Conservation (phyloP, 148 eudicot genomes). For the Polygonum maritimum region DNA sequence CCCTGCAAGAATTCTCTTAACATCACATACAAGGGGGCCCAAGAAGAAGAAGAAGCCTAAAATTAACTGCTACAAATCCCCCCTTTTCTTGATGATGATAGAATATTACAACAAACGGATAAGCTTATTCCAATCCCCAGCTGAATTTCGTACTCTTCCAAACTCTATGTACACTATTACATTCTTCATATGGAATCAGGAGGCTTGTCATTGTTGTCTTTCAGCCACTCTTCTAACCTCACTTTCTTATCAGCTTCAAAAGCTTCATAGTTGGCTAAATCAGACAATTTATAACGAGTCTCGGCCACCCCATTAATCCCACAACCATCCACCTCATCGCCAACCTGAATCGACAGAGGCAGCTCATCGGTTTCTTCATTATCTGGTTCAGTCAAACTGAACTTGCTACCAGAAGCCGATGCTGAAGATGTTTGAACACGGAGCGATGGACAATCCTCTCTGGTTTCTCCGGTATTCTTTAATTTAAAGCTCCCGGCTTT, state of each 20-base stretch:
- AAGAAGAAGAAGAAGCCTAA: not conserved
- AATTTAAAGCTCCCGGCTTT: conserved; percentile 25
- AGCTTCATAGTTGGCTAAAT: not conserved
- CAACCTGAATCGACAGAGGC: conserved; percentile 32
- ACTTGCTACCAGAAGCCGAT: not conserved
- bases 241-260: conserved; percentile 6
- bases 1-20: not conserved
- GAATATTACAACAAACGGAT: conserved; percentile 6
- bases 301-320: conserved; percentile 3
- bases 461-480: not conserved
- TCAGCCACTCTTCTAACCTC: conserved; percentile 13
- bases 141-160: not conserved
- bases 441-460: not conserved
- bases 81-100: not conserved
- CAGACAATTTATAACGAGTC: not conserved
- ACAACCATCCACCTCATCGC: not conserved
- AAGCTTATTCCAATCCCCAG: not conserved
- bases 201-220: conserved; percentile 10
- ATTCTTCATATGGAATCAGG: not conserved
- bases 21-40: not conserved
- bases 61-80: not conserved
- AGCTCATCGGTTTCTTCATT: conserved; percentile 28
- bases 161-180: not conserved
- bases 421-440: not conserved
- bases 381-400: not conserved